Evolutionary conservation across 1,284 basidiomycete species (phyloP).

Genomic region (Farysia itapuensis): DNA sequence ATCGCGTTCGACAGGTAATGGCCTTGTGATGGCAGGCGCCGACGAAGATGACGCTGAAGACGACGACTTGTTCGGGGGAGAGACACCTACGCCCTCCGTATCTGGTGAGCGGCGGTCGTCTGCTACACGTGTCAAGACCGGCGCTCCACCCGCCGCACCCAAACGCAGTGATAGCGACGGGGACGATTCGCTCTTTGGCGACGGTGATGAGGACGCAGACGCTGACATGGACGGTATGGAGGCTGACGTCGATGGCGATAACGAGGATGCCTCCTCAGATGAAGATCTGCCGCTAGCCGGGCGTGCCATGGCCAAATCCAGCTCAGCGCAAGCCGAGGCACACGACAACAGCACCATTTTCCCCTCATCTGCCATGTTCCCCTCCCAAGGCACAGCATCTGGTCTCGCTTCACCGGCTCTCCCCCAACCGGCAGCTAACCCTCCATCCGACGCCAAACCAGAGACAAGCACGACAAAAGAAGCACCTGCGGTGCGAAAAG

Average conservation of each 20-base stretch:
- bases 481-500: too few relatives aligned
- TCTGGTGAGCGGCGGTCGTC: constrained; percentile 2
- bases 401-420: too few relatives aligned
- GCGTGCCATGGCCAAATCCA: constrained; percentile 16
- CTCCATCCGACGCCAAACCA: too few relatives aligned
- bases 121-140: constrained; percentile 2
- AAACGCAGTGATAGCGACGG: constrained; percentile 19
- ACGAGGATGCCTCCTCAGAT: constrained; percentile 50
- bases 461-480: too few relatives aligned
- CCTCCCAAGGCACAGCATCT: too few relatives aligned
- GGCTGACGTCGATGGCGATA: constrained; percentile 34
- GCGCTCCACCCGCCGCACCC: not conserved
- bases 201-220: constrained; percentile 32
- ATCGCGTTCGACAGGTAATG: constrained; percentile 9
- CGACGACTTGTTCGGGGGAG: constrained; percentile 34
- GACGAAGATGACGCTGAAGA: constrained; percentile 24
- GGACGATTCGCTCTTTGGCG: constrained; percentile 38
- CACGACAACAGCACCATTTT: too few relatives aligned
- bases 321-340: too few relatives aligned
- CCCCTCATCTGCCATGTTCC: too few relatives aligned
- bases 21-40: constrained; percentile 23
- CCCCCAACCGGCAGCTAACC: too few relatives aligned
- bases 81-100: constrained; percentile 18
- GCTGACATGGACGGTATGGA: constrained; percentile 48
- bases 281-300: constrained; percentile 40